Conservation (phyloP, 2,329 filamentous ascomycete species). For the Ceratocystis harringtonii region DNA sequence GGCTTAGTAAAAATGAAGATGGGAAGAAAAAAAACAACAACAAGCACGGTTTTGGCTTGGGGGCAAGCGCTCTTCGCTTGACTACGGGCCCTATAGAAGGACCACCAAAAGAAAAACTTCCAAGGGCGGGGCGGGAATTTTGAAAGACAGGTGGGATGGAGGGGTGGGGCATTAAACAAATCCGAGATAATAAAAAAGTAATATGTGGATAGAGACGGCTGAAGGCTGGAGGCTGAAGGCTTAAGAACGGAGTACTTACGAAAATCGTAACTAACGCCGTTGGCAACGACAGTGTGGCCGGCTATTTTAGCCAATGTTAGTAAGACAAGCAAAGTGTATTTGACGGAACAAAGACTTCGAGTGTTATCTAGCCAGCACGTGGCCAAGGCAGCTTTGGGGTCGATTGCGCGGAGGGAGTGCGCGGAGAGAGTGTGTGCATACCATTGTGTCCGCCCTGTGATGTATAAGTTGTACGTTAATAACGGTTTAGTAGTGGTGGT, state of each 20-base stretch:
- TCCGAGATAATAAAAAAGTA: not conserved
- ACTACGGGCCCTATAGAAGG: no score
- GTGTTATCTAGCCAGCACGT: not conserved
- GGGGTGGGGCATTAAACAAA: not conserved
- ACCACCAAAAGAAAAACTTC: not conserved
- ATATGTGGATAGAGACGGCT: not conserved
- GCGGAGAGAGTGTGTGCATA: not conserved
- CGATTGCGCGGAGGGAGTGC: not conserved
- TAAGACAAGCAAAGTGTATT: not conserved
- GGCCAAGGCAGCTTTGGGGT: not conserved
- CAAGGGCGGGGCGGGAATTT: not conserved
- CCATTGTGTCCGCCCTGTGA: conserved; percentile 17
- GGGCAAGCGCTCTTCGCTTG: no score
- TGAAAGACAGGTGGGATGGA: not conserved
- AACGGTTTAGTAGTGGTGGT: not conserved
- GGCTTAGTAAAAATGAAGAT: not conserved
- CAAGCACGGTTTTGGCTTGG: not conserved
- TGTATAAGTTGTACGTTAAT: not conserved
- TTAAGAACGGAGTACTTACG: conserved; percentile 30
- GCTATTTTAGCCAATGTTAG: conserved; percentile 17
- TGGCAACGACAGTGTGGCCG: conserved; percentile 17
- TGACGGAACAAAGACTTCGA: not conserved
- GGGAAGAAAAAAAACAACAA: not conserved
- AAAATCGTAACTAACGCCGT: conserved; percentile 19
- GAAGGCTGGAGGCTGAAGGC: conserved; percentile 32